Percentiles rank a stretch among this genome's conserved stretches.
Evolutionary conservation across 768 basidiomycete genomes (phyloP).

Genomic region (Terana coerulea): DNA sequence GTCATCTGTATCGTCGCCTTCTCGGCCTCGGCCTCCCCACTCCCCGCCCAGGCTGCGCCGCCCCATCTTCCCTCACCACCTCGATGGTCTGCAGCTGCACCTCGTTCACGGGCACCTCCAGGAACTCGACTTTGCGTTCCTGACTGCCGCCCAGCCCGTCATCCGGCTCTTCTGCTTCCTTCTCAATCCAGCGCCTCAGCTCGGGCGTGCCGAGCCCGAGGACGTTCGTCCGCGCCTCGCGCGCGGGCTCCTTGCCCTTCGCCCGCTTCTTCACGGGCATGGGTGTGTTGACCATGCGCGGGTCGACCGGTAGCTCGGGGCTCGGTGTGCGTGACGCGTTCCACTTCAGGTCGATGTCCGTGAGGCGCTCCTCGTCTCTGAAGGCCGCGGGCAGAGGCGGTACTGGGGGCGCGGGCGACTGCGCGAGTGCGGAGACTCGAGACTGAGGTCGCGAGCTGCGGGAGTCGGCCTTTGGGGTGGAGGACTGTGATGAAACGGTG

Average conservation of each 20-base stretch:
- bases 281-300: slow-evolving; percentile 29
- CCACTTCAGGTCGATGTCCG: slow-evolving; percentile 1
- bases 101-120: slow-evolving; percentile 22
- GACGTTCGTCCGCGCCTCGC: slow-evolving; percentile 23
- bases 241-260: slow-evolving; percentile 15
- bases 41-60: not conserved
- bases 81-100: slow-evolving; percentile 8
- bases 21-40: slow-evolving; percentile 9
- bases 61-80: not conserved
- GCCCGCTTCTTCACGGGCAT: slow-evolving; percentile 17
- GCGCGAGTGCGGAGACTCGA: not conserved
- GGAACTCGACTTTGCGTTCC: slow-evolving; percentile 48
- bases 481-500: not conserved
- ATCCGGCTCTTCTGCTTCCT: slow-evolving; percentile 30
- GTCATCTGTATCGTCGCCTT: slow-evolving; percentile 16
- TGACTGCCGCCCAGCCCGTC: slow-evolving; percentile 27
- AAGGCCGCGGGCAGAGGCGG: slow-evolving; percentile 3
- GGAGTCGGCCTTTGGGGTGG: not conserved
- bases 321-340: slow-evolving; percentile 20
- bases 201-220: slow-evolving; percentile 53
- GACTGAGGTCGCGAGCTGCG: not conserved
- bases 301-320: slow-evolving; percentile 15
- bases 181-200: slow-evolving; percentile 47
- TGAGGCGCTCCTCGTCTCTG: slow-evolving; percentile 7
- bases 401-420: slow-evolving; percentile 2